A percentile compares a stretch with the other conserved stretches of the same genome.
These are phyloP conservation scores for Penicillium capsulatum DNA, from an alignment of 2,329 filamentous ascomycete species.

Conservation along the genomic window DNA sequence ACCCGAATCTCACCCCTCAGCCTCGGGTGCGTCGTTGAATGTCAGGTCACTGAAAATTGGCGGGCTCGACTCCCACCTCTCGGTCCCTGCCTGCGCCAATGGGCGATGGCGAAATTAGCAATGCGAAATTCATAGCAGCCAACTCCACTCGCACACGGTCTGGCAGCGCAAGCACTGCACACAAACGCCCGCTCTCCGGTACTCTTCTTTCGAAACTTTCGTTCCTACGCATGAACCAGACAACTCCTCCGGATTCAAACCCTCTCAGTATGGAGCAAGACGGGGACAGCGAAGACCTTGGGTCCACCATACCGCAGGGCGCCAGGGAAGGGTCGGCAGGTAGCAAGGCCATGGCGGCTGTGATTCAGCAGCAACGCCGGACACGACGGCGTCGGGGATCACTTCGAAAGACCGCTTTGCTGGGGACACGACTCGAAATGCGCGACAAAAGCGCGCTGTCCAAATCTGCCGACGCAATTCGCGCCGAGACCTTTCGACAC, in stretches of 20 bases:
- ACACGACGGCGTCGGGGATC: constrained; percentile 75
- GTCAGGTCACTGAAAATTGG: constrained; percentile 17
- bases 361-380: constrained; percentile 48
- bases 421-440: constrained; percentile 54
- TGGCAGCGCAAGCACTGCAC: constrained; percentile 34
- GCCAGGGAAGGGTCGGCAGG: constrained; percentile 22
- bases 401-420: constrained; percentile 76
- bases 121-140: constrained; percentile 26
- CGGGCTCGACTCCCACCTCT: constrained; percentile 20
- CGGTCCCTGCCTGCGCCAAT: constrained; percentile 29
- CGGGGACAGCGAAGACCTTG: constrained; percentile 25
- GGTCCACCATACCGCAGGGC: constrained; percentile 24
- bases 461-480: constrained; percentile 18
- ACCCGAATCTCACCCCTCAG: constrained; percentile 3
- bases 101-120: constrained; percentile 32
- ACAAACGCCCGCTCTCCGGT: constrained; percentile 57
- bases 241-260: constrained; percentile 34
- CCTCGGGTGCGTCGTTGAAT: constrained; percentile 6
- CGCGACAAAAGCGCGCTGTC: constrained; percentile 30
- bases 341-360: constrained; percentile 49
- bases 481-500: constrained; percentile 8
- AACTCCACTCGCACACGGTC: constrained; percentile 30
- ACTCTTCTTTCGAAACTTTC: constrained; percentile 65
- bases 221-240: constrained; percentile 56
- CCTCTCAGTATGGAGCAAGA: constrained; percentile 26